Base-by-base conservation (phyloP, 2,329 filamentous ascomycete species). In the Nemania abortiva region DNA sequence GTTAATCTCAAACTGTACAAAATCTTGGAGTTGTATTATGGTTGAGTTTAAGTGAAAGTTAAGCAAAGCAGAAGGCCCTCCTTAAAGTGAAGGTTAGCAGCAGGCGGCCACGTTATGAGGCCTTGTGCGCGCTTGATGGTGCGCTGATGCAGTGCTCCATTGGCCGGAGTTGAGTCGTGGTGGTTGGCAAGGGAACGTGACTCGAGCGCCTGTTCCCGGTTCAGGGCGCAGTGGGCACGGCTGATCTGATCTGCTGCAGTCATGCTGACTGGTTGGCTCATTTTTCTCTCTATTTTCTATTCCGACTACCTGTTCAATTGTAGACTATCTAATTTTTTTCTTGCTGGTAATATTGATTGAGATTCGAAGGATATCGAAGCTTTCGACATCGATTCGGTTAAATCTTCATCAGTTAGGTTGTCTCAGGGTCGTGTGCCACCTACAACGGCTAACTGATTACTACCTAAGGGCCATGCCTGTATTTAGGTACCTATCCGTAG, bases 161-260 rank as follows among this genome's bases (percentile, higher is more conserved):
- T 68, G 65, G 66, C 45, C 34, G 53, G 56, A 2, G 59, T 13
- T 45, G 57, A 53, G 54, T 57, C 22, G 68, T 66, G 50, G 68
- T 65, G 63, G 71, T 73, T 73, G 71, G 71, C 71, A 65, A 71
- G 71, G 71, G 71, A 71, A 73, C 71, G 58, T 72, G 70, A 72
- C 60, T 61, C 47, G 10, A 42, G 65, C 69, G 70, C 65, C 47
- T 70, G 70, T 31, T 29, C 64, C 18, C 60, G n/a, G 53, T 60
- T 29, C 37, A 54, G 50, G 57, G 45, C 29, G 20, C 65, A 63
- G 65, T 65, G 63, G 65, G 68, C 27, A 45, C 62, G 37, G 15
- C n/a, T n/a, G n/a, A n/a, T n/a, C 27, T 68, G 60, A 52, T 50
- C 63, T 60, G 34, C 47, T 66, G 58, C 29, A 45, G 58, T 34